Evolutionary conservation across 495 filamentous ascomycete species (phyloP).

Genomic region (Mytilinidion resinicola): DNA sequence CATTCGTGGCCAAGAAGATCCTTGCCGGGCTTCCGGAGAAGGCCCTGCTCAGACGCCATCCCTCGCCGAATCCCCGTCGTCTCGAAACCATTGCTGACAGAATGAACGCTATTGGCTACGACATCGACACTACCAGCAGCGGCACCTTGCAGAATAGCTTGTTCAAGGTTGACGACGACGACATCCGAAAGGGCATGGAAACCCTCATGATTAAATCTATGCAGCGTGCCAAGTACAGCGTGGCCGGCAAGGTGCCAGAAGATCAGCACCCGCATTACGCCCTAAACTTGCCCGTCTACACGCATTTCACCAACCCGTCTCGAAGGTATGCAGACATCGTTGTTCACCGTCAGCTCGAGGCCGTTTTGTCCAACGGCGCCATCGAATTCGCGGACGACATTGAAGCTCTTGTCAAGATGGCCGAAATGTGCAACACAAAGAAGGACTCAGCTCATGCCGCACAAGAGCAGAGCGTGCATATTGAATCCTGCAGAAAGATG

Average conservation of each 20-base stretch:
- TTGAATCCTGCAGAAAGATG: slow-evolving; percentile 92
- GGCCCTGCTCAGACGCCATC: slow-evolving; percentile 83
- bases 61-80: slow-evolving; percentile 76
- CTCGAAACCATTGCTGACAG: slow-evolving; percentile 85
- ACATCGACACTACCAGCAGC: slow-evolving; percentile 83
- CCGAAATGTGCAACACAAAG: slow-evolving; percentile 96
- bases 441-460: slow-evolving; percentile 97
- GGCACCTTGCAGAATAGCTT: slow-evolving; percentile 86
- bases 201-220: slow-evolving; percentile 88
- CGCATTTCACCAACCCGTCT: slow-evolving; percentile 94
- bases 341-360: slow-evolving; percentile 91
- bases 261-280: slow-evolving; percentile 81
- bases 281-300: slow-evolving; percentile 88
- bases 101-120: slow-evolving; percentile 84
- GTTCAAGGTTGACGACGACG: slow-evolving; percentile 79
- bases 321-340: slow-evolving; percentile 92
- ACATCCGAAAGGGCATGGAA: slow-evolving; percentile 95
- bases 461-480: slow-evolving; percentile 97
- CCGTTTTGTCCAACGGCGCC: slow-evolving; percentile 72
- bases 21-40: slow-evolving; percentile 75
- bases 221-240: slow-evolving; percentile 92
- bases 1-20: slow-evolving; percentile 80
- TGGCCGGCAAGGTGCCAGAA: slow-evolving; percentile 64
- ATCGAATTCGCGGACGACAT: slow-evolving; percentile 85
- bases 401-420: slow-evolving; percentile 83